Evolutionary conservation across 257 asterid genomes (phyloP).

Genomic region (Asclepias syriaca): DNA sequence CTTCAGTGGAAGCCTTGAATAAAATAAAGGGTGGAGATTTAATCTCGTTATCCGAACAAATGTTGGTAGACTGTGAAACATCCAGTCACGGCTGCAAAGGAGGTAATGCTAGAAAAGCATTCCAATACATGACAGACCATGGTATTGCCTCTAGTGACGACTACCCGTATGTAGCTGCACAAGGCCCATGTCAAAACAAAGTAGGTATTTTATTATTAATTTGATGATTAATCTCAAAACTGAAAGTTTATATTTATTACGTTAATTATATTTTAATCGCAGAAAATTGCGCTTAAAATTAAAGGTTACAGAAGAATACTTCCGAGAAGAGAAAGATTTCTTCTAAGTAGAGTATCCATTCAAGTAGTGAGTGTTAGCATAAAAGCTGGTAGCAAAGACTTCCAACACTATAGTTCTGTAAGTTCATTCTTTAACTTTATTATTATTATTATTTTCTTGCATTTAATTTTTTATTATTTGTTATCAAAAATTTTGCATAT

Average conservation of each 20-base stretch:
- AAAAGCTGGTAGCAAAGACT: constrained; percentile 58
- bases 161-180: constrained; percentile 30
- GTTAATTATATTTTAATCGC: constrained; percentile 30
- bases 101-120: background rate
- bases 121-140: constrained; percentile 31
- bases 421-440: background rate
- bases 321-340: constrained; percentile 35
- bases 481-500: background rate
- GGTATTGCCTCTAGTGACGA: constrained; percentile 40
- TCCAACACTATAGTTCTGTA: constrained; percentile 41
- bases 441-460: too few species aligned
- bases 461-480: too few species aligned
- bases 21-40: constrained; percentile 25
- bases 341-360: constrained; percentile 40
- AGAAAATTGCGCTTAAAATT: constrained; percentile 39
- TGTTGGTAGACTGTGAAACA: constrained; percentile 37
- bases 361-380: constrained; percentile 61
- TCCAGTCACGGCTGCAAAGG: constrained; percentile 28
- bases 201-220: constrained; percentile 13
- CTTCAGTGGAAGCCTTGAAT: constrained; percentile 34
- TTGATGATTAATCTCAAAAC: too few species aligned
- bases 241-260: too few species aligned
- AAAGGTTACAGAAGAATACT: constrained; percentile 47
- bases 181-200: constrained; percentile 25
- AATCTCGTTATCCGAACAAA: constrained; percentile 38